Conservation (phyloP, 306 rosid genomes). For the Sicyos edulis region DNA sequence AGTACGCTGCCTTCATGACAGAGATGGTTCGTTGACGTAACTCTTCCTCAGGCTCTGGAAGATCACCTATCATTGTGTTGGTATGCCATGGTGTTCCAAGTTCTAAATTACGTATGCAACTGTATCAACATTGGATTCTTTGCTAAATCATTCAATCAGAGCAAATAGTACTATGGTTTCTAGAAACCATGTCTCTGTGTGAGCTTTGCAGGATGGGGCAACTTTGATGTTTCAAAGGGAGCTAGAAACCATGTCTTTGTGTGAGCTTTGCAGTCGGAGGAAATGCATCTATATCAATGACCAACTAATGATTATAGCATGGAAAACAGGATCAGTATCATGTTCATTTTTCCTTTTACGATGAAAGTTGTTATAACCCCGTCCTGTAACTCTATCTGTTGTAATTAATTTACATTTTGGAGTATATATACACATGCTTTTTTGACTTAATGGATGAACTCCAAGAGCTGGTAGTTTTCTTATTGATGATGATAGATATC, state of each 20-base stretch:
- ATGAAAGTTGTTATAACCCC: slow-evolving; percentile 5
- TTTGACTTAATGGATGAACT: neutral
- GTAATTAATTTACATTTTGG: neutral
- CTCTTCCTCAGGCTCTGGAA: neutral
- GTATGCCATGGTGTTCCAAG: slow-evolving; percentile 1
- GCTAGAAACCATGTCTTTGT: neutral
- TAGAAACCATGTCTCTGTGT: neutral
- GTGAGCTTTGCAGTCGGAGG: neutral
- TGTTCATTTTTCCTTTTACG: neutral
- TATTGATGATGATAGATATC: slow-evolving; percentile 10
- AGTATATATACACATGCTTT: neutral
- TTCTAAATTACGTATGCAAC: neutral
- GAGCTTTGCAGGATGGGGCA: neutral
- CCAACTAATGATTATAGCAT: neutral
- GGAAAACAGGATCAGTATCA: neutral
- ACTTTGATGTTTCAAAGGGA: too few relatives aligned
- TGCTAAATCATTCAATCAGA: slow-evolving; percentile 3
- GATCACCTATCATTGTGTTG: neutral
- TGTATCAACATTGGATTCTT: neutral
- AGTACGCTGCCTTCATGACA: slow-evolving; percentile 13
- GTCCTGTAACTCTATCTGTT: slow-evolving; percentile 10
- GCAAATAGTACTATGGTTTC: neutral
- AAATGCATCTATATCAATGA: slow-evolving; percentile 1
- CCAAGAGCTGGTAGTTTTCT: slow-evolving; percentile 4
- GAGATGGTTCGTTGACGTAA: neutral